These are phyloP conservation scores for Starmera stellimalicola DNA, from an alignment of 1,139 yeast species.

Conservation along the genomic window DNA sequence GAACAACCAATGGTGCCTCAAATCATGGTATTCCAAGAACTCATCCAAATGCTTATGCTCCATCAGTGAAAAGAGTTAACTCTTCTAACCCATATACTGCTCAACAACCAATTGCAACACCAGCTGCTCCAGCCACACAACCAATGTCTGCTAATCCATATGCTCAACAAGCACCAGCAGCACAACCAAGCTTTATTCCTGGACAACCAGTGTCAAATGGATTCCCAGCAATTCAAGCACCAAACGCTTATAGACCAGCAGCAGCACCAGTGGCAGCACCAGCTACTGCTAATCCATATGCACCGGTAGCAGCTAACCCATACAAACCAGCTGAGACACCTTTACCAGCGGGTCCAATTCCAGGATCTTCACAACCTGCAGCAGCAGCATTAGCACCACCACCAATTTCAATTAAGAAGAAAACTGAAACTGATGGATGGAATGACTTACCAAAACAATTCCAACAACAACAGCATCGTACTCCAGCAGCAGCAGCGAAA, in stretches of 20 bases:
- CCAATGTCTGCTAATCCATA: conserved; percentile 1
- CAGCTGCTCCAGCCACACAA: conserved; percentile 7
- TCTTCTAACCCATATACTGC: conserved; percentile 24
- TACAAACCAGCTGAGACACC: conserved; percentile 9
- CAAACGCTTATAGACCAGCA: conserved; percentile 11
- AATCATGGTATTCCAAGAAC: conserved; percentile 11
- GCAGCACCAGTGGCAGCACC: conserved; percentile 6
- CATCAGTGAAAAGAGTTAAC: conserved; percentile 6
- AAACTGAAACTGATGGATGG: conserved; percentile 80
- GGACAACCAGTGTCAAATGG: conserved; percentile 5
- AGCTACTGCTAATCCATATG: conserved; percentile 6
- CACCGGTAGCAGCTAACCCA: conserved; percentile 9
- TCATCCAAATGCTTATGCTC: conserved; percentile 6
- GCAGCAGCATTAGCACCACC: conserved; percentile 9
- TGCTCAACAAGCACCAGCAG: conserved; percentile 3
- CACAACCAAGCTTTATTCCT: conserved; percentile 1
- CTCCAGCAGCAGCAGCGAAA: conserved; percentile 34
- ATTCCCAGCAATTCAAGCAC: background rate
- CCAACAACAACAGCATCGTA: conserved; percentile 44
- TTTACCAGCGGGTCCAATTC: conserved; percentile 6
- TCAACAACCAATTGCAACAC: conserved; percentile 15
- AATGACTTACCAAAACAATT: conserved; percentile 79
- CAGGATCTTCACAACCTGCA: background rate
- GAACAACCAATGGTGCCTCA: conserved; percentile 11
- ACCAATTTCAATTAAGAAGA: conserved; percentile 32